A percentile compares a stretch with the other conserved stretches of the same genome.
Conservation (phyloP, 1,284 basidiomycete species). For the Neolentinus lepideus region DNA sequence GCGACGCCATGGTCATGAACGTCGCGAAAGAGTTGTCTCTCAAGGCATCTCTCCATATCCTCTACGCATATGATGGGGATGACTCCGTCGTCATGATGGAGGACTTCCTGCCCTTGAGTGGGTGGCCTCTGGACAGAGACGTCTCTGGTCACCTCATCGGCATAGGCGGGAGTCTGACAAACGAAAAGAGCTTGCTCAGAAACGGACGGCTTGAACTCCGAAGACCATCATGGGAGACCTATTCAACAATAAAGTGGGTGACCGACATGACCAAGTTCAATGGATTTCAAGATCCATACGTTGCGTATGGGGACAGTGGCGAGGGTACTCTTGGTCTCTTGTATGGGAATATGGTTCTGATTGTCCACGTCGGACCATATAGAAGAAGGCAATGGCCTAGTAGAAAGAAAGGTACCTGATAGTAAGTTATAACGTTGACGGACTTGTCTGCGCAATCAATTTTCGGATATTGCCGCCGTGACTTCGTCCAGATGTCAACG, state of each 20-base stretch:
- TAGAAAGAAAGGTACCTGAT: too few species aligned
- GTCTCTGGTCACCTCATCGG: neutral
- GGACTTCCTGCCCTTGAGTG: neutral
- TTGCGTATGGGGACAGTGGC: neutral
- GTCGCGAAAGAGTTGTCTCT: neutral
- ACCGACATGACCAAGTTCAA: neutral
- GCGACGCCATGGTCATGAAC: neutral
- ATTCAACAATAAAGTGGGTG: neutral
- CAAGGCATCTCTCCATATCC: neutral
- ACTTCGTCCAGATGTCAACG: too few species aligned
- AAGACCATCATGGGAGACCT: neutral
- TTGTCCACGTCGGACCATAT: neutral
- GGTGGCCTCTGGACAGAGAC: neutral
- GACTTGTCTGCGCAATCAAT: too few species aligned
- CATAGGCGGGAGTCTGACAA: neutral
- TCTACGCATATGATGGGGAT: neutral
- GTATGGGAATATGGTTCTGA: neutral
- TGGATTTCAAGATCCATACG: neutral
- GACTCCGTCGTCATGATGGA: neutral
- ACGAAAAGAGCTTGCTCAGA: neutral
- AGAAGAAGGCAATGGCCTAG: too few species aligned
- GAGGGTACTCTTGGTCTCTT: neutral
- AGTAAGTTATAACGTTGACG: too few species aligned
- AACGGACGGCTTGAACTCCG: neutral
- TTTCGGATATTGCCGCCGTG: too few species aligned